A percentile compares a stretch with the other conserved stretches of the same genome.
phyloP scores from a whole-genome alignment of 306 rosid genomes.

The Bauhinia variegata region DNA sequence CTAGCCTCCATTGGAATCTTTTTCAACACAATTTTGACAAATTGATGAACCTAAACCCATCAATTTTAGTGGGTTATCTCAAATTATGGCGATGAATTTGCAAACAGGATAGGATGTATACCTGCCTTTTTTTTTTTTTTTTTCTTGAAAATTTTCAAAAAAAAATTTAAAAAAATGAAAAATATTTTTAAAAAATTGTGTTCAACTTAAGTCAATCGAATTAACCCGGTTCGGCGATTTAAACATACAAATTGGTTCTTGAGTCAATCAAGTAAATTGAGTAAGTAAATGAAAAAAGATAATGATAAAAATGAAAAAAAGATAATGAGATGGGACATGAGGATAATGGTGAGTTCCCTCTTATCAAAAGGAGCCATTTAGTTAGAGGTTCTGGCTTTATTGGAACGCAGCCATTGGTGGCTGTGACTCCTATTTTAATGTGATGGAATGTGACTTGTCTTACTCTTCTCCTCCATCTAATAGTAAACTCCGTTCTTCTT shows the following conservation, averaged over 20 bases:
- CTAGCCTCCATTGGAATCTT: slow-evolving; percentile 39
- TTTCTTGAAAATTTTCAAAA: too few relatives aligned
- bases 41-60: slow-evolving; percentile 40
- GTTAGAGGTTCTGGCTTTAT: slow-evolving; percentile 30
- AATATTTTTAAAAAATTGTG: too few relatives aligned
- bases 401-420: slow-evolving; percentile 20
- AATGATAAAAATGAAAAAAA: too few relatives aligned
- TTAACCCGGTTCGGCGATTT: too few relatives aligned
- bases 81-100: too few relatives aligned
- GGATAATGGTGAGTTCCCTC: slow-evolving; percentile 39
- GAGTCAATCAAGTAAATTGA: too few relatives aligned
- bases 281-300: too few relatives aligned
- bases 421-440: slow-evolving; percentile 18
- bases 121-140: too few relatives aligned
- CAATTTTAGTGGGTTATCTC: slow-evolving; percentile 37
- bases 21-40: slow-evolving; percentile 33
- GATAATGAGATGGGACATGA: slow-evolving; percentile 32
- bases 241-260: too few relatives aligned
- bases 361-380: slow-evolving; percentile 24
- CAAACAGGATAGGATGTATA: slow-evolving; percentile 14
- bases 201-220: too few relatives aligned
- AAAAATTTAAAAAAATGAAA: too few relatives aligned
- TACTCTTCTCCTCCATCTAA: neutral
- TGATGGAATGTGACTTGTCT: slow-evolving; percentile 13
- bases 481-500: neutral